Conservation (phyloP, 2,329 filamentous ascomycete genomes). For the Ilyonectria destructans region DNA sequence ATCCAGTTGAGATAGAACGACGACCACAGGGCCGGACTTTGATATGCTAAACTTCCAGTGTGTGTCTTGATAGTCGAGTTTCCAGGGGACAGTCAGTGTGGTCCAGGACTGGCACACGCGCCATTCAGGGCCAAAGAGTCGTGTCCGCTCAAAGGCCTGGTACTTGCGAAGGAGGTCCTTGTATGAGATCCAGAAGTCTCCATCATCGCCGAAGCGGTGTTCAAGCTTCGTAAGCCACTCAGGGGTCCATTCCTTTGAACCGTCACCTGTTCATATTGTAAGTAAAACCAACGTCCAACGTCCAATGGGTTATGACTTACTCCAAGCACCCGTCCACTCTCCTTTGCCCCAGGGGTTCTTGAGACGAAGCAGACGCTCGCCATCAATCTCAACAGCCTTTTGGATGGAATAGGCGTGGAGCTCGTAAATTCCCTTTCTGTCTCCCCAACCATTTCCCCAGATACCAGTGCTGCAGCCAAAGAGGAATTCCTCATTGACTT, state of each 20-base stretch:
- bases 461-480: conserved; percentile 73
- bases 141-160: conserved; percentile 71
- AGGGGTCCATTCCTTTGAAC: conserved; percentile 87
- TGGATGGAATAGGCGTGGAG: conserved; percentile 76
- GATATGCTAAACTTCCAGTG: conserved; percentile 69
- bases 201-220: conserved; percentile 85
- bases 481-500: conserved; percentile 84
- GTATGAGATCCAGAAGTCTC: conserved; percentile 75
- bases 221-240: conserved; percentile 82
- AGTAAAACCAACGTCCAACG: conserved; percentile 22
- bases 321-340: conserved; percentile 88
- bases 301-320: conserved; percentile 48
- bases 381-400: conserved; percentile 70
- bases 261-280: conserved; percentile 67
- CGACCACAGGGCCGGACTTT: conserved; percentile 66
- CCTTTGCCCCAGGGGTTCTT: conserved; percentile 86
- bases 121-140: conserved; percentile 72
- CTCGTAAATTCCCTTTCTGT: conserved; percentile 72
- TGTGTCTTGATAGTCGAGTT: conserved; percentile 67
- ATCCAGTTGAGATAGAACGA: conserved; percentile 73
- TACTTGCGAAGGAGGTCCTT: conserved; percentile 73
- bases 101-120: conserved; percentile 65
- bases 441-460: conserved; percentile 52
- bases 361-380: conserved; percentile 75
- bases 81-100: conserved; percentile 70